These are phyloP conservation scores for Epichloe gansuensis DNA, from an alignment of 2,329 filamentous ascomycete genomes.

Conservation along the genomic window DNA sequence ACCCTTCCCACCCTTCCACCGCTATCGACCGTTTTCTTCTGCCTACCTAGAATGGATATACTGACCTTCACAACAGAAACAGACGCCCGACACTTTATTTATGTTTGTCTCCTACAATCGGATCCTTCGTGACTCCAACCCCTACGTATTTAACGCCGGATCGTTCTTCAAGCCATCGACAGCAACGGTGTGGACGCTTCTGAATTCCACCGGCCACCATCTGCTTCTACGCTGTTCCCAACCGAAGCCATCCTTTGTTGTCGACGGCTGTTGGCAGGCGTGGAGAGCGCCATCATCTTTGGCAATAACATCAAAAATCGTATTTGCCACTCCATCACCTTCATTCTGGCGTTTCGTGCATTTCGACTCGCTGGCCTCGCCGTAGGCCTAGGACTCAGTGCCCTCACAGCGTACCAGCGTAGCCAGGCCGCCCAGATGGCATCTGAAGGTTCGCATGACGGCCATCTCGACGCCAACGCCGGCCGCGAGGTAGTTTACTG, in stretches of 20 bases:
- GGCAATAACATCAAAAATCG: background rate
- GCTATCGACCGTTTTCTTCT: background rate
- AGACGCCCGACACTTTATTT: background rate
- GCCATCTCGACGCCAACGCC: conserved; percentile 36
- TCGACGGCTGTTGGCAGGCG: background rate
- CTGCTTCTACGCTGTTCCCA: background rate
- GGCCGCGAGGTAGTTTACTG: conserved; percentile 71
- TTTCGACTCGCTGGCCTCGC: conserved; percentile 42
- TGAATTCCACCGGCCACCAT: background rate
- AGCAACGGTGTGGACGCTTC: background rate
- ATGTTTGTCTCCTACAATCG: background rate
- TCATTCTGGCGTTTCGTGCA: conserved; percentile 44
- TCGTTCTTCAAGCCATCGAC: background rate
- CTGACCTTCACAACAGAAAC: background rate
- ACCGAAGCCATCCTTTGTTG: background rate
- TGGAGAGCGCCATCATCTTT: background rate
- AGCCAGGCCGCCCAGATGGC: conserved; percentile 30
- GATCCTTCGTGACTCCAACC: background rate
- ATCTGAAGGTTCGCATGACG: conserved; percentile 14
- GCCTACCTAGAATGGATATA: background rate
- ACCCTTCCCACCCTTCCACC: background rate
- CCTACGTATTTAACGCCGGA: background rate
- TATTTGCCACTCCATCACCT: background rate
- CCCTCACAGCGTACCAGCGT: conserved; percentile 41
- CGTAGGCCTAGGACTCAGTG: conserved; percentile 46